Evolutionary conservation across 2,329 filamentous ascomycete species (phyloP).

Genomic region (Fusarium tricinctum): DNA sequence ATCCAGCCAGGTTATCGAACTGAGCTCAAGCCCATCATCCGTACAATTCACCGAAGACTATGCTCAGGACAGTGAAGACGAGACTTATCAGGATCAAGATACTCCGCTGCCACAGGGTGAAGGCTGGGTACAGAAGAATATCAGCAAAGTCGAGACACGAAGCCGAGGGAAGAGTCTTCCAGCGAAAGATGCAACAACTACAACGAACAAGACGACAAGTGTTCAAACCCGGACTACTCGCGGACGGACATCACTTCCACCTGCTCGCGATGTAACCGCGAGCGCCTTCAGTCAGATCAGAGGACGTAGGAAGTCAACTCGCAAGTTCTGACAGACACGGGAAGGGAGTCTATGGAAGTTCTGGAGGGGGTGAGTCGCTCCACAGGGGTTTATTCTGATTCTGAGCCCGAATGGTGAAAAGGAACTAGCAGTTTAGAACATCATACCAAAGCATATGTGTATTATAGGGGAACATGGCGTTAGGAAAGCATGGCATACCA

Average conservation of each 20-base stretch:
- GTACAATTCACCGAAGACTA: slow-evolving; percentile 40
- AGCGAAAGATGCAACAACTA: slow-evolving; percentile 12
- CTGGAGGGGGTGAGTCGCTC: slow-evolving; percentile 9
- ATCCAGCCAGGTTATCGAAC: slow-evolving; percentile 53
- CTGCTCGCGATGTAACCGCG: slow-evolving; percentile 33
- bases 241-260: slow-evolving; percentile 38
- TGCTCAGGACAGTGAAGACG: slow-evolving; percentile 42
- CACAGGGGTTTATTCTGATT: neutral
- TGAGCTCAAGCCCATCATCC: slow-evolving; percentile 50
- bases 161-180: slow-evolving; percentile 43
- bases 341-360: slow-evolving; percentile 19
- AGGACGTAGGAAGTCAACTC: slow-evolving; percentile 40
- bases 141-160: slow-evolving; percentile 34
- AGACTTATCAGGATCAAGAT: slow-evolving; percentile 43
- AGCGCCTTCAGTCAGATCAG: slow-evolving; percentile 47
- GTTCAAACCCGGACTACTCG: slow-evolving; percentile 12
- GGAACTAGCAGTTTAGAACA: slow-evolving; percentile 6
- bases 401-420: slow-evolving; percentile 6
- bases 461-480: slow-evolving; percentile 32
- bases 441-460: slow-evolving; percentile 28
- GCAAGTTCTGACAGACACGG: slow-evolving; percentile 39
- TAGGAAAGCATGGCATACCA: slow-evolving; percentile 15
- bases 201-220: slow-evolving; percentile 1
- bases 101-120: slow-evolving; percentile 35
- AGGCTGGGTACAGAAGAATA: slow-evolving; percentile 43